phyloP scores from a whole-genome alignment of 2,329 filamentous ascomycete genomes.

The Aspergillus neotritici region DNA sequence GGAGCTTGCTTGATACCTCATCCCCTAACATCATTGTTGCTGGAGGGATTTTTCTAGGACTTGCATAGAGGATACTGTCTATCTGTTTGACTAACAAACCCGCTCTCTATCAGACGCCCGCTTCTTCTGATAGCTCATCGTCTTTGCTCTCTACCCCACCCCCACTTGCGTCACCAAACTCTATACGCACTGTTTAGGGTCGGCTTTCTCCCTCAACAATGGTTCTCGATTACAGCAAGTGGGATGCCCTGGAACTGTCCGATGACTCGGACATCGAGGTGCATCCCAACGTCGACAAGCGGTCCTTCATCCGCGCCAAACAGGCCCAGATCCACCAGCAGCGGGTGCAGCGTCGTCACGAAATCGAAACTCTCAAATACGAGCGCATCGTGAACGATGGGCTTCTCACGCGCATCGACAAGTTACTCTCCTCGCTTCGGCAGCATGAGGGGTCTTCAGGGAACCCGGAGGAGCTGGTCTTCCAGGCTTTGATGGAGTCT shows the following conservation, averaged over 20 bases:
- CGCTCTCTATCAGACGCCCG: no score
- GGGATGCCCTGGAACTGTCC: conserved; percentile 85
- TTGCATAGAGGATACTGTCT: no score
- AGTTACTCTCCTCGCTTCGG: conserved; percentile 67
- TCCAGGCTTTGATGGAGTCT: conserved; percentile 81
- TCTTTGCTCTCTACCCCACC: conserved; percentile 13
- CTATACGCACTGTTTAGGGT: conserved; percentile 12
- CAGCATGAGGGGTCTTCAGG: conserved; percentile 62
- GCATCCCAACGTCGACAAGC: conserved; percentile 97
- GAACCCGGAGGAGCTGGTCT: conserved; percentile 74
- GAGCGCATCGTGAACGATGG: conserved; percentile 87
- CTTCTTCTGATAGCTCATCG: not conserved
- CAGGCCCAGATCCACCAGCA: conserved; percentile 95
- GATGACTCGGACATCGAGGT: conserved; percentile 98
- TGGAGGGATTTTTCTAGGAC: not conserved
- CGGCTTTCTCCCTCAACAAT: conserved; percentile 29
- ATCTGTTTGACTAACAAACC: no score
- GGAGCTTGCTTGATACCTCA: conserved; percentile 6
- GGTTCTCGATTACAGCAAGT: conserved; percentile 61
- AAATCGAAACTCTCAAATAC: conserved; percentile 89
- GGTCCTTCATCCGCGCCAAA: conserved; percentile 96
- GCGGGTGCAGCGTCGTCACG: conserved; percentile 73
- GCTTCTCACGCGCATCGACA: conserved; percentile 75
- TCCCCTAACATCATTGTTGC: not conserved
- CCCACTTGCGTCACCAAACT: conserved; percentile 1